Conservation (phyloP, 2,329 filamentous ascomycete genomes). For the Cercospora sesami region DNA sequence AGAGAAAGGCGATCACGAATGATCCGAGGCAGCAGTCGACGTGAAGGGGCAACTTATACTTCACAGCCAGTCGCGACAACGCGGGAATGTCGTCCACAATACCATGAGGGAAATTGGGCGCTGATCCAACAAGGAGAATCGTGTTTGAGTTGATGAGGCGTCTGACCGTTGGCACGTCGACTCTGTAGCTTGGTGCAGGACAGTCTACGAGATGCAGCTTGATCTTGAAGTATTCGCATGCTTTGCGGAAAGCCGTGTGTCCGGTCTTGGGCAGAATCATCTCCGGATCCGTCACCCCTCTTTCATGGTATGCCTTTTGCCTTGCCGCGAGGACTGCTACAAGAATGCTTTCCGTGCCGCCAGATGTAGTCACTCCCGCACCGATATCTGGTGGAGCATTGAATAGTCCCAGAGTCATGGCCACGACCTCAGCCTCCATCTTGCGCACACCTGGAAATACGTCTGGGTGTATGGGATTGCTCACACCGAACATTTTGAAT, state of each 20-base stretch:
- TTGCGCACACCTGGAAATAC: constrained; percentile 97
- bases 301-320: constrained; percentile 82
- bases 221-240: constrained; percentile 93
- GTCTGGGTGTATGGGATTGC: constrained; percentile 96
- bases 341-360: constrained; percentile 93
- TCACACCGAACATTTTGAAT: constrained; percentile 89
- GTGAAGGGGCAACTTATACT: constrained; percentile 81
- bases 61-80: constrained; percentile 78
- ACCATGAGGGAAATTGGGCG: constrained; percentile 96
- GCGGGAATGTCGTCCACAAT: constrained; percentile 93
- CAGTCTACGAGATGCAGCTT: constrained; percentile 86
- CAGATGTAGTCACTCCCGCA: constrained; percentile 85
- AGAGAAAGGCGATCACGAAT: constrained; percentile 88
- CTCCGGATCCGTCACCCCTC: constrained; percentile 86
- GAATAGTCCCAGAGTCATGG: constrained; percentile 81
- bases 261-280: constrained; percentile 97
- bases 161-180: constrained; percentile 73
- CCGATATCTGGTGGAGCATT: constrained; percentile 75
- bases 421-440: constrained; percentile 98
- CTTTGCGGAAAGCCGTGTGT: constrained; percentile 95
- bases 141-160: constrained; percentile 94
- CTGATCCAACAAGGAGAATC: constrained; percentile 85
- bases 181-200: constrained; percentile 81
- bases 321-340: constrained; percentile 91
- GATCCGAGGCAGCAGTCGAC: constrained; percentile 98